Conservation (phyloP, 768 basidiomycete species). For the Mycena venus region DNA sequence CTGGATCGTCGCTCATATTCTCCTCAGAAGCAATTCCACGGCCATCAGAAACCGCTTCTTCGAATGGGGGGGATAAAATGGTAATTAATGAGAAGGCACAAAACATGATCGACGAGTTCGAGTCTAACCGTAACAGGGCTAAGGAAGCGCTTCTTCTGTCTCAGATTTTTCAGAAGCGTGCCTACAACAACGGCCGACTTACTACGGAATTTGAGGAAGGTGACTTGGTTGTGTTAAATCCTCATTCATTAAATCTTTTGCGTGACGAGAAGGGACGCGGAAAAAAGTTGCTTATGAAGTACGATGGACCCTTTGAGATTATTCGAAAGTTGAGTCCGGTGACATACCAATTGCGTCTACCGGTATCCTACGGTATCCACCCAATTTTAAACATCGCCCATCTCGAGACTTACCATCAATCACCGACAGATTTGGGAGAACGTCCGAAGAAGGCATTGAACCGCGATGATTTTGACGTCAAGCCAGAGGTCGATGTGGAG, state of each 20-base stretch:
- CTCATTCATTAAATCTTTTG: constrained; percentile 31
- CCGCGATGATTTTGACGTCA: no score
- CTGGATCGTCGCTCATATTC: background rate
- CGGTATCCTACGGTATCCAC: constrained; percentile 32
- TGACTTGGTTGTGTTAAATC: constrained; percentile 35
- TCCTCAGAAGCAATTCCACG: background rate
- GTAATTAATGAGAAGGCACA: constrained; percentile 8
- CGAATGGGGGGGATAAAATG: background rate
- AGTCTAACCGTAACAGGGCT: background rate
- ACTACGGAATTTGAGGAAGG: constrained; percentile 30
- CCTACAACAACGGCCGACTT: constrained; percentile 30
- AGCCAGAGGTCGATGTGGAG: constrained; percentile 35
- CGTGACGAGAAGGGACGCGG: constrained; percentile 34
- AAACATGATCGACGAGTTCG: constrained; percentile 5
- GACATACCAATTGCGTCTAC: constrained; percentile 32
- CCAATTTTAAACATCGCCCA: constrained; percentile 39
- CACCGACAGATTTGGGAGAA: constrained; percentile 20
- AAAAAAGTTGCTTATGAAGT: constrained; percentile 33
- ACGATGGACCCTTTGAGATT: constrained; percentile 38
- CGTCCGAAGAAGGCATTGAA: background rate
- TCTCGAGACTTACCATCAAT: constrained; percentile 30
- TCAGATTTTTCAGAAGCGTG: constrained; percentile 17
- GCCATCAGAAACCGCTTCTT: background rate
- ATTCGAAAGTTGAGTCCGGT: constrained; percentile 35
- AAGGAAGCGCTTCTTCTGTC: constrained; percentile 3